Evolutionary conservation across 2,329 filamentous ascomycete species (phyloP).

Genomic region (Epichloe uncinata): DNA sequence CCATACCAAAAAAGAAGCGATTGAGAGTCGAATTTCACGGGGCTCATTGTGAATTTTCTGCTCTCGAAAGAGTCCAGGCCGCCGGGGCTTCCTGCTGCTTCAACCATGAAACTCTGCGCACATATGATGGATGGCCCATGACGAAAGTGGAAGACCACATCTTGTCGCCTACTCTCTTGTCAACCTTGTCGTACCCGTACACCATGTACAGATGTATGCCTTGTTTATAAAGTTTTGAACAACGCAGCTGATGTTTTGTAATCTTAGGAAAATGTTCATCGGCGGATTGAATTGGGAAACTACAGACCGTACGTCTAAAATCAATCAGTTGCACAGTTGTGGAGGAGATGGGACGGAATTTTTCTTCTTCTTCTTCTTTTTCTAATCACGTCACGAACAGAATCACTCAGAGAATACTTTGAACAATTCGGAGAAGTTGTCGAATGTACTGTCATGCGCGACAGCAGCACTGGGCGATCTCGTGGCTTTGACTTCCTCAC

Average conservation of each 20-base stretch:
- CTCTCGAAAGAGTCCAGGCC: neutral
- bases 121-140: neutral
- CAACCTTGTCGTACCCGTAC: neutral
- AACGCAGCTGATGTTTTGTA: conserved; percentile 2
- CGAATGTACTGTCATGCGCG: conserved; percentile 98
- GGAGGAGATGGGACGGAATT: neutral
- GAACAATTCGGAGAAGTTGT: conserved; percentile 94
- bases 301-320: conserved; percentile 66
- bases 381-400: conserved; percentile 31
- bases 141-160: neutral
- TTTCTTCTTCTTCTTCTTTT: conserved; percentile 6
- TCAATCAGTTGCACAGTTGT: neutral
- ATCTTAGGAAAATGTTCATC: conserved; percentile 94
- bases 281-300: conserved; percentile 98
- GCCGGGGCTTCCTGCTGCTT: neutral
- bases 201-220: neutral
- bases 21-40: neutral
- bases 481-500: conserved; percentile 95
- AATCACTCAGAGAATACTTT: conserved; percentile 94
- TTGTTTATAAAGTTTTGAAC: neutral
- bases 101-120: neutral
- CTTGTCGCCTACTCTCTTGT: neutral
- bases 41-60: neutral
- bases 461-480: conserved; percentile 84
- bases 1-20: neutral